Percentiles rank a stretch among this genome's conserved stretches.
phyloP scores from a whole-genome alignment of 2,329 filamentous ascomycete species.

The Colletotrichum tropicale region DNA sequence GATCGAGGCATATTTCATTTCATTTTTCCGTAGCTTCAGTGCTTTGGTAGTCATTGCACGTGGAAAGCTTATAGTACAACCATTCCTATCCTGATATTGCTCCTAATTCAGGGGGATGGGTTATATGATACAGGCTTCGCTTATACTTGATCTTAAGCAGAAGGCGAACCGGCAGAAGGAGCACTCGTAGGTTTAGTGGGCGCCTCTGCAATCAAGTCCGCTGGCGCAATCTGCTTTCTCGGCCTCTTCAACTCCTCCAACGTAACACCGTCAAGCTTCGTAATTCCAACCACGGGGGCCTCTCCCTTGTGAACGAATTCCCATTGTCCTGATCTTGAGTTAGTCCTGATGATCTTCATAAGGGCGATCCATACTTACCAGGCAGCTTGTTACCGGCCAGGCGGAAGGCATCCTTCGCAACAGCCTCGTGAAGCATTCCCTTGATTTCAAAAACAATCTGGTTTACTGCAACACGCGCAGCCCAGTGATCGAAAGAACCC shows the following conservation, averaged over 20 bases:
- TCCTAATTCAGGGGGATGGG: background rate
- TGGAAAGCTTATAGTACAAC: conserved; percentile 13
- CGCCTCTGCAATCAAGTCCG: conserved; percentile 36
- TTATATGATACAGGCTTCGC: conserved; percentile 5
- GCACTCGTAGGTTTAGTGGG: conserved; percentile 36
- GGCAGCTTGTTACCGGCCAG: conserved; percentile 95
- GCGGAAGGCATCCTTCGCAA: conserved; percentile 91
- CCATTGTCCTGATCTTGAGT: conserved; percentile 67
- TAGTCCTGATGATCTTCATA: conserved; percentile 15
- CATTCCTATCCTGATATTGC: background rate
- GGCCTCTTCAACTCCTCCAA: conserved; percentile 84
- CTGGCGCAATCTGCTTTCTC: conserved; percentile 66
- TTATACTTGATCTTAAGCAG: conserved; percentile 26
- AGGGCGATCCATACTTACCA: conserved; percentile 56
- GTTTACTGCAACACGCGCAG: conserved; percentile 85
- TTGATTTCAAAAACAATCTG: conserved; percentile 92
- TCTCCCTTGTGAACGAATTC: conserved; percentile 96
- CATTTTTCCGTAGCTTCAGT: background rate
- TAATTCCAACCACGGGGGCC: conserved; percentile 87
- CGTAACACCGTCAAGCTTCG: conserved; percentile 85
- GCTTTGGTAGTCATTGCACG: background rate
- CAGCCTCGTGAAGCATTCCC: conserved; percentile 91
- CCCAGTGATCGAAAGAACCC: conserved; percentile 97
- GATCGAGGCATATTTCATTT: background rate
- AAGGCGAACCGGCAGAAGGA: conserved; percentile 34